These are phyloP conservation scores for Escovopsis weberi DNA, from an alignment of 2,329 filamentous ascomycete species.

Conservation along the genomic window DNA sequence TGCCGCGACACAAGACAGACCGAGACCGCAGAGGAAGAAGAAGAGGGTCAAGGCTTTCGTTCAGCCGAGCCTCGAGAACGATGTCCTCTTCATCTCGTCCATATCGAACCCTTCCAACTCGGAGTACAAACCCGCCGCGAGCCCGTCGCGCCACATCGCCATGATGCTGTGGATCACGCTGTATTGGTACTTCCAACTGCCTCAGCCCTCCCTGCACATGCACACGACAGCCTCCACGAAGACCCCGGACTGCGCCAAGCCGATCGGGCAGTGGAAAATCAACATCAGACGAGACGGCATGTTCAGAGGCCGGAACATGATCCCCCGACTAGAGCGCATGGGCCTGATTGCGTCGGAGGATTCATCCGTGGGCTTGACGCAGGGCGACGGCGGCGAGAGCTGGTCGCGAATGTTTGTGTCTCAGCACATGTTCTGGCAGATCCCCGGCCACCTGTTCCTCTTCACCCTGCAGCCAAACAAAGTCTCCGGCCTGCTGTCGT, in stretches of 20 bases:
- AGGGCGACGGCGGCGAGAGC: slow-evolving; percentile 45
- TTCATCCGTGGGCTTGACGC: slow-evolving; percentile 54
- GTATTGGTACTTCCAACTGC: slow-evolving; percentile 96
- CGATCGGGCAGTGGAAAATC: slow-evolving; percentile 75
- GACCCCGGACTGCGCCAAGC: slow-evolving; percentile 56
- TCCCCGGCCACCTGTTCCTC: slow-evolving; percentile 73
- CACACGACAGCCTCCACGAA: slow-evolving; percentile 45
- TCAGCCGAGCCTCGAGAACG: slow-evolving; percentile 59
- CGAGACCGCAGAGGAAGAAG: slow-evolving; percentile 6
- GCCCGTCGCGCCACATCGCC: slow-evolving; percentile 76
- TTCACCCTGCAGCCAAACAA: slow-evolving; percentile 59
- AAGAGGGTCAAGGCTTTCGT: slow-evolving; percentile 34
- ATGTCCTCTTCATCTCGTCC: slow-evolving; percentile 81
- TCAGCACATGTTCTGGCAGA: slow-evolving; percentile 77
- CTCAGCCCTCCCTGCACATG: slow-evolving; percentile 51
- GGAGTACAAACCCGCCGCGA: slow-evolving; percentile 67
- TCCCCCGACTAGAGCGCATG: slow-evolving; percentile 90
- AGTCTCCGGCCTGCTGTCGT: slow-evolving; percentile 9
- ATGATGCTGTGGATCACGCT: slow-evolving; percentile 94
- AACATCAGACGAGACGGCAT: slow-evolving; percentile 79
- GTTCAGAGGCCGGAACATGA: slow-evolving; percentile 64
- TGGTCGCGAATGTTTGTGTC: slow-evolving; percentile 77
- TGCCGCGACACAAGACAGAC: neutral
- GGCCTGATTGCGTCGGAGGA: slow-evolving; percentile 66
- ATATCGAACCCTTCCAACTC: slow-evolving; percentile 69